Evolutionary conservation across 2,329 filamentous ascomycete species (phyloP).

Genomic region (Botryosphaeria agaves): DNA sequence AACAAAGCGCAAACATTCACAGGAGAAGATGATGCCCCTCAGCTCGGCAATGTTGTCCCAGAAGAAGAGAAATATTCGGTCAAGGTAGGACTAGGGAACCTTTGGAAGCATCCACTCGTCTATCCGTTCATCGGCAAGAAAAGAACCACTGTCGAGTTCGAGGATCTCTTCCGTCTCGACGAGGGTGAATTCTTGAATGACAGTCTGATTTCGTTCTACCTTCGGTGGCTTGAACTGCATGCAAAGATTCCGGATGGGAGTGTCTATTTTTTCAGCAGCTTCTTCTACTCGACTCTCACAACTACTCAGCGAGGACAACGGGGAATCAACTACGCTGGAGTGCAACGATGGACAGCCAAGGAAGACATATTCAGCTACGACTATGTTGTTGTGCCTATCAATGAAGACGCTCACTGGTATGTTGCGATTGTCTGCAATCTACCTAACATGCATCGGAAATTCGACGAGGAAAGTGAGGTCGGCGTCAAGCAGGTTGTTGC

Average conservation of each 20-base stretch:
- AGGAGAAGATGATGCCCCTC: not conserved
- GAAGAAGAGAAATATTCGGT: not conserved
- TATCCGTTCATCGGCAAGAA: conserved; percentile 42
- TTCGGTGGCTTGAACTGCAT: conserved; percentile 32
- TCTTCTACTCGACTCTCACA: conserved; percentile 69
- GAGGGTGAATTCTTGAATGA: conserved; percentile 84
- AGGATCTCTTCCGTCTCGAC: conserved; percentile 62
- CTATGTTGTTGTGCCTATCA: conserved; percentile 83
- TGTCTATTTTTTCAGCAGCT: conserved; percentile 83
- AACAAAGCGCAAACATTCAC: not conserved
- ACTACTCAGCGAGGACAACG: conserved; percentile 34
- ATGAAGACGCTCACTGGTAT: conserved; percentile 82
- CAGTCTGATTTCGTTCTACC: conserved; percentile 76
- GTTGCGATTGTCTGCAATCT: conserved; percentile 89
- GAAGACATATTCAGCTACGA: conserved; percentile 74
- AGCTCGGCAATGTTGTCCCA: not conserved
- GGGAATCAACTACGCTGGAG: conserved; percentile 65
- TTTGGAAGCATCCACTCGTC: conserved; percentile 32
- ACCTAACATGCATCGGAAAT: conserved; percentile 35
- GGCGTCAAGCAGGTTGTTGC: no score
- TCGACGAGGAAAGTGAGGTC: no score
- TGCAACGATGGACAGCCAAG: conserved; percentile 66
- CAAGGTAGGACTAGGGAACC: not conserved
- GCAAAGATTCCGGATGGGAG: conserved; percentile 32
- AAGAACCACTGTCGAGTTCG: conserved; percentile 47